Conservation (phyloP, 2,329 filamentous ascomycete species). For the Macrophomina tecta region DNA sequence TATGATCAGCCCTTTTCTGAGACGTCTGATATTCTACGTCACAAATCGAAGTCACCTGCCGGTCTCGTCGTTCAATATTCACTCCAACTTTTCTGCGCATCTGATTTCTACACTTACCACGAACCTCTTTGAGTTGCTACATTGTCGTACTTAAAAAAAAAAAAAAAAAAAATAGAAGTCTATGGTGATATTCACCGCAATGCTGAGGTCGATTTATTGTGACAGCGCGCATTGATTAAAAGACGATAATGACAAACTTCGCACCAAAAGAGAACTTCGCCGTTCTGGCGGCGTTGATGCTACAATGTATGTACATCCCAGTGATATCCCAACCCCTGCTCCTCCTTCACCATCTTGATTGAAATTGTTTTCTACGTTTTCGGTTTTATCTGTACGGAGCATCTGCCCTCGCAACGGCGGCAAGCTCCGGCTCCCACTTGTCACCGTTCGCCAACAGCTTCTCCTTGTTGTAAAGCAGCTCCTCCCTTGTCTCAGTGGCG, state of each 20-base stretch:
- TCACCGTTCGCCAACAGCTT: conserved; percentile 78
- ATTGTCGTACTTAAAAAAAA: too few relatives aligned
- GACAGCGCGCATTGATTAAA: background rate
- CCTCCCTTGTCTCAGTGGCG: conserved; percentile 81
- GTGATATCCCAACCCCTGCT: conserved; percentile 9
- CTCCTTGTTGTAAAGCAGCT: conserved; percentile 97
- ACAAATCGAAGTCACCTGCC: too few relatives aligned
- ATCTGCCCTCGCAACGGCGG: conserved; percentile 89
- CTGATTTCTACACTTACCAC: too few relatives aligned
- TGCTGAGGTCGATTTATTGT: too few relatives aligned
- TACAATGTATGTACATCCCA: conserved; percentile 28
- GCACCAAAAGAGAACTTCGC: conserved; percentile 13
- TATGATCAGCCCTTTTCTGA: background rate
- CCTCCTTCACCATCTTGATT: background rate
- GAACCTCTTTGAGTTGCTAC: too few relatives aligned
- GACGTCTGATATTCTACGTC: background rate
- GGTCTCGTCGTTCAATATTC: too few relatives aligned
- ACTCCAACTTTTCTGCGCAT: too few relatives aligned
- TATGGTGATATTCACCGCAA: too few relatives aligned
- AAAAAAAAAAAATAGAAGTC: too few relatives aligned
- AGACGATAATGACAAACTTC: background rate
- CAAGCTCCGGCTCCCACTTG: conserved; percentile 94
- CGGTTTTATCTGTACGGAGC: conserved; percentile 68
- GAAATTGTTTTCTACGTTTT: background rate
- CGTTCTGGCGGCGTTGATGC: conserved; percentile 20